phyloP scores from a whole-genome alignment of 169 alveolate genomes.

The Babesia ovata region DNA sequence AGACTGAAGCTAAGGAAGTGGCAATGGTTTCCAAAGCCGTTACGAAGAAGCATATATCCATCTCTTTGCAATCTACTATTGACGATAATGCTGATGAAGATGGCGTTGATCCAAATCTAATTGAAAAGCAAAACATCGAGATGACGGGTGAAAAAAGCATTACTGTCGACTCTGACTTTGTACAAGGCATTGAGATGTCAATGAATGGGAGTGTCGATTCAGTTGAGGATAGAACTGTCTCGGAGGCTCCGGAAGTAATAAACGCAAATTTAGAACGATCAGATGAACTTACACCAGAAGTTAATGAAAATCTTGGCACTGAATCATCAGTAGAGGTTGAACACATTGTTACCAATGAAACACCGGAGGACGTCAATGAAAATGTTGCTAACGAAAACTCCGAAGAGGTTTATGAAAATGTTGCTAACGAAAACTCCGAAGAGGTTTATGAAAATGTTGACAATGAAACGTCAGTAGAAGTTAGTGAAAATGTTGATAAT shows the following conservation, averaged over 20 bases:
- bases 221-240: not conserved
- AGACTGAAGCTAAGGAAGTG: too few species aligned
- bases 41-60: not conserved
- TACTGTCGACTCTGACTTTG: not conserved
- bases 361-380: too few species aligned
- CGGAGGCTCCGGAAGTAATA: not conserved
- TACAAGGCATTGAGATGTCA: not conserved
- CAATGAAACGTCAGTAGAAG: too few species aligned
- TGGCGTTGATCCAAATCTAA: not conserved
- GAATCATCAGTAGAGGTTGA: too few species aligned
- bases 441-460: not conserved
- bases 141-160: not conserved
- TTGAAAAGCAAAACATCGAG: not conserved
- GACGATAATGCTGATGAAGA: not conserved
- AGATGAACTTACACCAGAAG: not conserved
- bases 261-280: not conserved
- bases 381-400: not conserved
- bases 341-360: not conserved
- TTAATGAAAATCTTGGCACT: too few species aligned
- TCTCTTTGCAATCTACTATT: slow-evolving; percentile 1
- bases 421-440: not conserved
- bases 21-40: not conserved
- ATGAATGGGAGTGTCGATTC: not conserved
- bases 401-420: not conserved
- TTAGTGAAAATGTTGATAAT: too few species aligned